These are phyloP conservation scores for Aspergillus spinulosporus DNA, from an alignment of 2,329 filamentous ascomycete genomes.

Conservation along the genomic window DNA sequence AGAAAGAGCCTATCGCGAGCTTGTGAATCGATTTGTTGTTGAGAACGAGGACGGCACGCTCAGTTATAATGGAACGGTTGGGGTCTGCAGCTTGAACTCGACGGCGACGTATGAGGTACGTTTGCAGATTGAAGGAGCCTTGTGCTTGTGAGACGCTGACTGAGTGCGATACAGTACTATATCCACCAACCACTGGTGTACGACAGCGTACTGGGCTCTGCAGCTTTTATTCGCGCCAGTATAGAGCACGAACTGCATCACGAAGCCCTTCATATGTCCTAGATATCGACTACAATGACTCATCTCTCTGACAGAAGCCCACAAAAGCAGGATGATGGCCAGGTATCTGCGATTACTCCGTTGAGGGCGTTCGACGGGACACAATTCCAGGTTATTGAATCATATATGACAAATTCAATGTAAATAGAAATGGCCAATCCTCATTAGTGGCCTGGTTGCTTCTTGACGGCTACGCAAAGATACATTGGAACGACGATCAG, in stretches of 20 bases:
- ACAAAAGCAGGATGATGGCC: no score
- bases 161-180: conserved; percentile 25
- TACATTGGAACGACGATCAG: no score
- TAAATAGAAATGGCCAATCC: no score
- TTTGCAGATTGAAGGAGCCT: background rate
- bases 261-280: no score
- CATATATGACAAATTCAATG: no score
- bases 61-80: conserved; percentile 54
- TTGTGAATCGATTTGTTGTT: conserved; percentile 50
- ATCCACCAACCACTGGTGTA: conserved; percentile 26
- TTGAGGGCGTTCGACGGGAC: no score
- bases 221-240: conserved; percentile 30
- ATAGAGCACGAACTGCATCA: conserved; percentile 27
- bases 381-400: no score
- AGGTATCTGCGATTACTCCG: no score
- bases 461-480: no score
- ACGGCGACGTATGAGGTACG: conserved; percentile 54
- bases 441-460: no score
- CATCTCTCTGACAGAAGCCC: no score
- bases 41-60: conserved; percentile 51
- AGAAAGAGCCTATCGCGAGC: conserved; percentile 46
- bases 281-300: no score
- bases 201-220: conserved; percentile 28
- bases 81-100: conserved; percentile 52
- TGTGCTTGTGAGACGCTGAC: background rate